Evolutionary conservation across 495 filamentous ascomycete genomes (phyloP).

Genomic region (Aspergillus sclerotiicarbonarius): DNA sequence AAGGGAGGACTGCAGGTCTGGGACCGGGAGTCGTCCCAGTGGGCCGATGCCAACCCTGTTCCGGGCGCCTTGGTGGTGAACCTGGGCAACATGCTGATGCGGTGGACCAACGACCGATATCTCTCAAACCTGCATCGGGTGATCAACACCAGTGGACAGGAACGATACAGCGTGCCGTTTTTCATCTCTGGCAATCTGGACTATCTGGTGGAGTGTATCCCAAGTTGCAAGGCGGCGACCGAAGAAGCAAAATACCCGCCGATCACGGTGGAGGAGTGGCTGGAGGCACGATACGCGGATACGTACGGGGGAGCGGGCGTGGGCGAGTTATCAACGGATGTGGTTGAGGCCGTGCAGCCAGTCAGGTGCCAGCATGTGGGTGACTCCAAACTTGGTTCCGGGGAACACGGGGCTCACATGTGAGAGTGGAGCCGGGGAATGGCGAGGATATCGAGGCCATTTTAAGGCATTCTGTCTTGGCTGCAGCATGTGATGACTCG

Average conservation of each 20-base stretch:
- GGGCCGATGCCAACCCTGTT: conserved; percentile 33
- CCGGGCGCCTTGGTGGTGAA: conserved; percentile 47
- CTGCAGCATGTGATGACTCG: too few species aligned
- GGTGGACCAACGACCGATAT: conserved; percentile 29
- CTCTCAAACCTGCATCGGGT: conserved; percentile 32
- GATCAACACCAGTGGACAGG: conserved; percentile 25
- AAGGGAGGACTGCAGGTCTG: conserved; percentile 44
- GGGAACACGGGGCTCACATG: neutral
- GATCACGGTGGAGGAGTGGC: conserved; percentile 26
- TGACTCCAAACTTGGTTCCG: neutral
- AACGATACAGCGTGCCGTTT: conserved; percentile 28
- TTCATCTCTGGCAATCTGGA: conserved; percentile 32
- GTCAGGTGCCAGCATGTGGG: neutral
- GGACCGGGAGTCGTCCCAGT: conserved; percentile 27
- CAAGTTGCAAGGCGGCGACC: conserved; percentile 16
- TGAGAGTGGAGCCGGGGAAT: neutral
- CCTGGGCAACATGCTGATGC: conserved; percentile 44
- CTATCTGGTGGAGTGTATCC: conserved; percentile 21
- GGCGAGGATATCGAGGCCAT: too few species aligned
- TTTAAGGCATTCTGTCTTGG: neutral
- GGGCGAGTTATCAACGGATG: conserved; percentile 8
- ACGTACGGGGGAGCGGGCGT: conserved; percentile 19
- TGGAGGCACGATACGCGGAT: conserved; percentile 25
- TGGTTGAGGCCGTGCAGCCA: neutral
- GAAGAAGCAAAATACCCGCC: conserved; percentile 24